phyloP scores from a whole-genome alignment of 75 land plant genomes.

The Sequoia sempervirens region DNA sequence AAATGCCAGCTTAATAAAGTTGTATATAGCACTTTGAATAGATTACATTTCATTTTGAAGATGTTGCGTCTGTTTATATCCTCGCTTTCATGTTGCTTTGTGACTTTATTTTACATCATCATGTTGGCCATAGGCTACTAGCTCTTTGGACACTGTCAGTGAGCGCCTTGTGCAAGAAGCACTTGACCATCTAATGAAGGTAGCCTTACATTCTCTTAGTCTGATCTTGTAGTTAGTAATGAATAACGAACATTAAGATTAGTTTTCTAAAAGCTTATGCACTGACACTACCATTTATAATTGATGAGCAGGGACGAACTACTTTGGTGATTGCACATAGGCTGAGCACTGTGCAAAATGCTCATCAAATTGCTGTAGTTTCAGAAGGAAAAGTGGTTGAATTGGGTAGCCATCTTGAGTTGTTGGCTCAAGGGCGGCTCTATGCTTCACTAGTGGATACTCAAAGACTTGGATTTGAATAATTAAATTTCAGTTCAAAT shows the following conservation, averaged over 20 bases:
- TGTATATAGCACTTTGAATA: not conserved
- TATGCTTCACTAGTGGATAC: slow-evolving; percentile 87
- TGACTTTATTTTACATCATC: not conserved
- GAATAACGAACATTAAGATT: not conserved
- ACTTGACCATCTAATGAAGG: slow-evolving; percentile 83
- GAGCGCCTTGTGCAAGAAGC: slow-evolving; percentile 95
- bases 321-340: slow-evolving; percentile 97
- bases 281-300: not conserved
- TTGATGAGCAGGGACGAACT: slow-evolving; percentile 61
- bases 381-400: slow-evolving; percentile 71
- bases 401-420: slow-evolving; percentile 76
- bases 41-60: not conserved
- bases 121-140: slow-evolving; percentile 69
- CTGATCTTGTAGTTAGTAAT: not conserved
- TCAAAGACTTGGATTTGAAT: slow-evolving; percentile 96
- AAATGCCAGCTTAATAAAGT: not conserved
- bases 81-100: not conserved
- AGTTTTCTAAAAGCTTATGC: not conserved
- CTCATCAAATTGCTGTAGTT: slow-evolving; percentile 87
- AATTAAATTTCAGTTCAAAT: not conserved
- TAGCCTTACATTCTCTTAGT: slow-evolving; percentile 6
- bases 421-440: slow-evolving; percentile 60
- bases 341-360: slow-evolving; percentile 96
- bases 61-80: not conserved
- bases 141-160: slow-evolving; percentile 91